phyloP scores from a whole-genome alignment of 331 rosid genomes.

The Ulmus americana region DNA sequence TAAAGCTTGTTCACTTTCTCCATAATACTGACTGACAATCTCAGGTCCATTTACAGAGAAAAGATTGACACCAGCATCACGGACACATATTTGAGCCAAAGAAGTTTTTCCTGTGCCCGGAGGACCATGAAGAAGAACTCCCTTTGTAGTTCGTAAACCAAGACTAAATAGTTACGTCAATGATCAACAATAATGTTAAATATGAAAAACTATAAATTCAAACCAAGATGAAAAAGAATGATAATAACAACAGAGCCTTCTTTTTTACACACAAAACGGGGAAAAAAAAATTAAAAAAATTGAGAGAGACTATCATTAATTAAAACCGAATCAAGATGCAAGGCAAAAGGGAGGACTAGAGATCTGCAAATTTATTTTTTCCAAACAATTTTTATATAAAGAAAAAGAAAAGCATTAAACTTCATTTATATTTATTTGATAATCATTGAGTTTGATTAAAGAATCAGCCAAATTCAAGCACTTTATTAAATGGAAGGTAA shows the following conservation, averaged over 20 bases:
- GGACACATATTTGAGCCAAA: conserved; percentile 63
- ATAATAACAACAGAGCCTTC: background rate
- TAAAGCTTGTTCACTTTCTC: conserved; percentile 83
- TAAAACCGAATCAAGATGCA: no score
- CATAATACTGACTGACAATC: conserved; percentile 62
- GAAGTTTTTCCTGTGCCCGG: conserved; percentile 97
- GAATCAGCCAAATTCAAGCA: no score
- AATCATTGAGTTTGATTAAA: no score
- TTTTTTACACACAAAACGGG: no score
- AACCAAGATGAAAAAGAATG: background rate
- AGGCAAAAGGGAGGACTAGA: no score
- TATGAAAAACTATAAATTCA: conserved; percentile 2
- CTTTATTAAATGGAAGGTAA: no score
- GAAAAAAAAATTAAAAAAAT: no score
- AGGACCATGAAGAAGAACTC: conserved; percentile 92
- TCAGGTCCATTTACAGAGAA: conserved; percentile 79
- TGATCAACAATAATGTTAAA: conserved; percentile 5
- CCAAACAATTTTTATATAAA: no score
- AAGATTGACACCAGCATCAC: conserved; percentile 61
- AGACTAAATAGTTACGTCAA: conserved; percentile 38
- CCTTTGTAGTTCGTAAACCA: conserved; percentile 74
- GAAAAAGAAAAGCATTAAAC: no score
- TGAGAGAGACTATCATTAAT: no score
- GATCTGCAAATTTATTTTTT: no score
- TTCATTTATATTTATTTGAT: no score